These are phyloP conservation scores for Wickerhamiella occidentalis DNA, from an alignment of 805 yeast species.

Conservation along the genomic window DNA sequence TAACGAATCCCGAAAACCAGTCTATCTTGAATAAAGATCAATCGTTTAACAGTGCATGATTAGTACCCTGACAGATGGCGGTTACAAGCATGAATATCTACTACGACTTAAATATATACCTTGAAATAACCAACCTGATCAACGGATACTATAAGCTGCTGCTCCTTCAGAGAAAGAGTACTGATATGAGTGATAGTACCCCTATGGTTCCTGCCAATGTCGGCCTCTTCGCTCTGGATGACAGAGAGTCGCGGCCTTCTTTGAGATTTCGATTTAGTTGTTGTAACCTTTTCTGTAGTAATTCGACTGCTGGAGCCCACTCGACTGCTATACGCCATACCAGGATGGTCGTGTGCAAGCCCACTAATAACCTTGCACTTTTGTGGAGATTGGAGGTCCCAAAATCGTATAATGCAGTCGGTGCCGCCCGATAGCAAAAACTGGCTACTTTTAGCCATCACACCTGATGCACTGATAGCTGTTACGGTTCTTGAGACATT, in stretches of 20 bases:
- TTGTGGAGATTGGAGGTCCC: conserved; percentile 29
- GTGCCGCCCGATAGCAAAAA: conserved; percentile 24
- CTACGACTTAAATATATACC: conserved; percentile 28
- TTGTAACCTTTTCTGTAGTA: conserved; percentile 30
- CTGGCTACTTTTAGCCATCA: neutral
- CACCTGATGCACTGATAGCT: neutral
- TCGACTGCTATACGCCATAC: conserved; percentile 21
- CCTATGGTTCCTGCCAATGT: conserved; percentile 35
- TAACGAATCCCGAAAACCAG: too few relatives aligned
- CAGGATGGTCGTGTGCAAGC: conserved; percentile 25
- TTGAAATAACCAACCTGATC: conserved; percentile 58
- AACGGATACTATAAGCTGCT: conserved; percentile 48
- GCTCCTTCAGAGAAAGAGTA: conserved; percentile 36
- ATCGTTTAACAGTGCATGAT: too few relatives aligned
- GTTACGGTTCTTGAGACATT: neutral
- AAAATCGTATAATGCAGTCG: conserved; percentile 27
- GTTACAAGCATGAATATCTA: too few relatives aligned
- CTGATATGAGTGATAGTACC: conserved; percentile 42
- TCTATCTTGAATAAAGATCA: too few relatives aligned
- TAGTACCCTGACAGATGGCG: too few relatives aligned
- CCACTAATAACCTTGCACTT: conserved; percentile 27
- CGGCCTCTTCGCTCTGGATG: conserved; percentile 36
- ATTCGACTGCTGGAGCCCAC: conserved; percentile 30
- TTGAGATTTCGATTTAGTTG: conserved; percentile 14
- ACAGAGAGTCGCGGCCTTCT: conserved; percentile 26